A percentile compares a stretch with the other conserved stretches of the same genome.
Evolutionary conservation across 2,329 filamentous ascomycete species (phyloP).

Genomic region (Alternaria gaisen): DNA sequence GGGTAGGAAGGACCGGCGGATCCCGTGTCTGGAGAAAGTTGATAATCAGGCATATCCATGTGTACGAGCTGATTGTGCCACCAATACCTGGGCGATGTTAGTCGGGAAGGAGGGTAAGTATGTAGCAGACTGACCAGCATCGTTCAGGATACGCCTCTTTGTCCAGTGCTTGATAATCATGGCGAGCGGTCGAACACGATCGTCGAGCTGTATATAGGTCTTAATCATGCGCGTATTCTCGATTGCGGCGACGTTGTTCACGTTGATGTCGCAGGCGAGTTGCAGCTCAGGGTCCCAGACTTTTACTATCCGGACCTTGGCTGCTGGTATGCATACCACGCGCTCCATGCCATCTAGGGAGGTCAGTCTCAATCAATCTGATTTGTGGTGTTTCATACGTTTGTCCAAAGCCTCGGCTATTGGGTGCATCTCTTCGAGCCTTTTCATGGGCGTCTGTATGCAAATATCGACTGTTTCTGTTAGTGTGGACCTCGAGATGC

Average conservation of each 20-base stretch:
- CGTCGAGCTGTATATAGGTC: slow-evolving; percentile 93
- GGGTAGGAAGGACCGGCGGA: slow-evolving; percentile 82
- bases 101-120: slow-evolving; percentile 21
- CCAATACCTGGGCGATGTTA: slow-evolving; percentile 70
- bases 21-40: slow-evolving; percentile 91
- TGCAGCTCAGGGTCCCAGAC: slow-evolving; percentile 95
- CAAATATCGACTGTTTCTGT: slow-evolving; percentile 84
- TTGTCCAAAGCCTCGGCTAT: slow-evolving; percentile 85
- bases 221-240: slow-evolving; percentile 99
- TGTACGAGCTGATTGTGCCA: slow-evolving; percentile 95
- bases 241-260: slow-evolving; percentile 94
- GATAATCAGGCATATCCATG: slow-evolving; percentile 98
- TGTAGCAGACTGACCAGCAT: slow-evolving; percentile 78
- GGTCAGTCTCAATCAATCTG: slow-evolving; percentile 42
- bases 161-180: slow-evolving; percentile 99
- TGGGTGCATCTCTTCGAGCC: slow-evolving; percentile 87
- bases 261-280: slow-evolving; percentile 96
- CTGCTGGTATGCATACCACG: slow-evolving; percentile 91
- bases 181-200: slow-evolving; percentile 86
- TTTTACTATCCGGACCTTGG: slow-evolving; percentile 98
- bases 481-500: slow-evolving; percentile 22
- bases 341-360: slow-evolving; percentile 89
- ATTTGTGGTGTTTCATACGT: slow-evolving; percentile 66
- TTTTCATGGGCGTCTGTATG: slow-evolving; percentile 90
- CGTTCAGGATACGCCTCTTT: slow-evolving; percentile 88